phyloP scores from a whole-genome alignment of 2,329 filamentous ascomycete species.

The Juglanconis sp. region DNA sequence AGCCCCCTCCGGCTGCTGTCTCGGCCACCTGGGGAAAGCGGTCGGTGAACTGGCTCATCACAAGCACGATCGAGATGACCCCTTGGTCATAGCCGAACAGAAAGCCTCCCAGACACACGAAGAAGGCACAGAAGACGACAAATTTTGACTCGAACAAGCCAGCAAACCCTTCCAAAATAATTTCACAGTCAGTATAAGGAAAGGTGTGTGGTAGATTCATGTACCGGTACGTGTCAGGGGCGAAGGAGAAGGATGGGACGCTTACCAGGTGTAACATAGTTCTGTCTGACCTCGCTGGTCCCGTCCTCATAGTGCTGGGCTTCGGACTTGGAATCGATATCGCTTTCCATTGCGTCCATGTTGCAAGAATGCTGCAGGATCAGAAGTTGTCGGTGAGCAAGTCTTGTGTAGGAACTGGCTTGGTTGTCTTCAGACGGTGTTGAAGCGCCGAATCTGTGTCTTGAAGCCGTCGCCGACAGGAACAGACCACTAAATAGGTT shows the following conservation, averaged over 20 bases:
- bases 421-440: no score
- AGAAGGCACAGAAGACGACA: conserved; percentile 1
- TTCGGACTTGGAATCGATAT: neutral
- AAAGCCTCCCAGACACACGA: conserved; percentile 11
- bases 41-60: conserved; percentile 33
- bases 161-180: no score
- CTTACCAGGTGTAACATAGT: neutral
- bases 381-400: no score
- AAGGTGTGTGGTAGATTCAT: no score
- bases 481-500: no score
- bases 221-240: neutral
- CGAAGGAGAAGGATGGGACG: no score
- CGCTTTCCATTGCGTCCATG: neutral
- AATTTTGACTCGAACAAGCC: neutral
- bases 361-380: neutral
- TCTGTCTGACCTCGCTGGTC: neutral
- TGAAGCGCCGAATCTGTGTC: no score
- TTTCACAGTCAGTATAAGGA: neutral
- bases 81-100: conserved; percentile 29
- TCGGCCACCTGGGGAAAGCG: conserved; percentile 32
- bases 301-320: neutral
- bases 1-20: conserved; percentile 36
- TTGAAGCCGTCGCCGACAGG: no score
- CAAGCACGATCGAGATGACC: conserved; percentile 37
- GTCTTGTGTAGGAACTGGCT: neutral